Conservation (phyloP, 768 basidiomycete genomes). For the Tricholomella constricta region DNA sequence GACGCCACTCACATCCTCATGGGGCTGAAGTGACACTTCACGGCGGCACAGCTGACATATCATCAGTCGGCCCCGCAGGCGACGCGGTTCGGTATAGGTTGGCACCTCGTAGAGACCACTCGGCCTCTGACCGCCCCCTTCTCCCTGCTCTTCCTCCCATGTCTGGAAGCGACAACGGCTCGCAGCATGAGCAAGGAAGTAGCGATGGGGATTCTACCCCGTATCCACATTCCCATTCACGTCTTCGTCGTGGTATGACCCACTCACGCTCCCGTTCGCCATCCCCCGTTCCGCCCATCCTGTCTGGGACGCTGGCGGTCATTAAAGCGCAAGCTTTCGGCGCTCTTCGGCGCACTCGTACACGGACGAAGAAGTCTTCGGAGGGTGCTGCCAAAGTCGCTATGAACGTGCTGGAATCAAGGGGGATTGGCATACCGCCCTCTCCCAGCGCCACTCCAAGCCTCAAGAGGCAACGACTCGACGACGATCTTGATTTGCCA, state of each 20-base stretch:
- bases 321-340: constrained; percentile 92
- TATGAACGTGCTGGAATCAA: constrained; percentile 78
- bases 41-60: constrained; percentile 73
- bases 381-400: constrained; percentile 75
- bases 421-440: constrained; percentile 60
- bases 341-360: constrained; percentile 76
- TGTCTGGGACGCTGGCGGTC: constrained; percentile 84
- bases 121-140: constrained; percentile 49
- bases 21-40: constrained; percentile 68
- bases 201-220: constrained; percentile 55
- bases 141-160: constrained; percentile 50
- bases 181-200: constrained; percentile 54
- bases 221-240: constrained; percentile 44
- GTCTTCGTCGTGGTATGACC: constrained; percentile 47
- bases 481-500: constrained; percentile 46
- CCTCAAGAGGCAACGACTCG: constrained; percentile 29
- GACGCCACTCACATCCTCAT: constrained; percentile 55
- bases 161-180: constrained; percentile 51
- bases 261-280: constrained; percentile 53
- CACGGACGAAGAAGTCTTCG: constrained; percentile 69
- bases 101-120: constrained; percentile 47
- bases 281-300: constrained; percentile 44
- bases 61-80: constrained; percentile 48
- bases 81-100: constrained; percentile 67
- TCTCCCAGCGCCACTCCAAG: constrained; percentile 10